Conservation (phyloP, 768 basidiomycete species). For the Lactarius deliciosus region DNA sequence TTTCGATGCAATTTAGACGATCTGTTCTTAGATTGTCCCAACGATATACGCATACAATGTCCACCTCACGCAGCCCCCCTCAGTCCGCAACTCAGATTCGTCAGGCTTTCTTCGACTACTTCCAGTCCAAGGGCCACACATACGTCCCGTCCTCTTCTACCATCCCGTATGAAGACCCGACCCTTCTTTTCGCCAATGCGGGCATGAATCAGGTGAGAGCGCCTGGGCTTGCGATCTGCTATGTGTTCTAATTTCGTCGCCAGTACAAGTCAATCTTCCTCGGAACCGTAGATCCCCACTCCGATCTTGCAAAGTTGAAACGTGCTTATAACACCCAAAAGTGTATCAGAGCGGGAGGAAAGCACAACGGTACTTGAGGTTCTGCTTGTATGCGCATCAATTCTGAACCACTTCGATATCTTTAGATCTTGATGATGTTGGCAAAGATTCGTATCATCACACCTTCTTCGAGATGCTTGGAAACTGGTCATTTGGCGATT, state of each 20-base stretch:
- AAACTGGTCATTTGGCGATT: conserved; percentile 99
- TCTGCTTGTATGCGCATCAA: not conserved
- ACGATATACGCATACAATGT: conserved; percentile 25
- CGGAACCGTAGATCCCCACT: conserved; percentile 95
- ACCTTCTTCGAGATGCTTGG: conserved; percentile 99
- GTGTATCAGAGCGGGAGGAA: conserved; percentile 97
- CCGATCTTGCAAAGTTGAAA: conserved; percentile 84
- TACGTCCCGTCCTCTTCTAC: conserved; percentile 91
- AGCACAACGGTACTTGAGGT: conserved; percentile 80
- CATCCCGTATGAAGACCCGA: conserved; percentile 97
- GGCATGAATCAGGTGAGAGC: conserved; percentile 86
- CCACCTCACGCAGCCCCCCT: not conserved
- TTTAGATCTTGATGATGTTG: conserved; percentile 95
- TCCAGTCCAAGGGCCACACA: conserved; percentile 73
- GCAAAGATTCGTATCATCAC: conserved; percentile 97
- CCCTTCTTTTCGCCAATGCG: conserved; percentile 96
- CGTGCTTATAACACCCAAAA: conserved; percentile 97
- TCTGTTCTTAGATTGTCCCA: conserved; percentile 8
- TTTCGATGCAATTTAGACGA: conserved; percentile 17
- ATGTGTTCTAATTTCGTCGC: conserved; percentile 22
- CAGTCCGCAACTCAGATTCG: conserved; percentile 66
- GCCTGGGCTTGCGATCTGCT: too few species aligned
- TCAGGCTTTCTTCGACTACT: conserved; percentile 89
- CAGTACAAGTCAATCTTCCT: conserved; percentile 97
- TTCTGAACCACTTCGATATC: conserved; percentile 12